These are phyloP conservation scores for Podaxis sp. DNA, from an alignment of 768 basidiomycete species.

Conservation along the genomic window DNA sequence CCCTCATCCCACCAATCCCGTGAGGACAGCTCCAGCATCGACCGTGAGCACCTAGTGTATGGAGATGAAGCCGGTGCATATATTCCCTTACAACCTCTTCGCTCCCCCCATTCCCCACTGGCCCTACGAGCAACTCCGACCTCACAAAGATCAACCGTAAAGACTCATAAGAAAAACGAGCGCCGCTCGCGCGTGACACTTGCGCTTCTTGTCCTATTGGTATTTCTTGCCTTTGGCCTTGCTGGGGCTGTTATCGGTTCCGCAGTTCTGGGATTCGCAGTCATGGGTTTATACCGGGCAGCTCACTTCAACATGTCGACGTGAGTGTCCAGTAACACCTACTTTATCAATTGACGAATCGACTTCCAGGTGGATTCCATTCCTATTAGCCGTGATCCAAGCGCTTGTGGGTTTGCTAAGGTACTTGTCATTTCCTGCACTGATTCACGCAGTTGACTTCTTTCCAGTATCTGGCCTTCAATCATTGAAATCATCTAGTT, in stretches of 20 bases:
- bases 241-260: conserved; percentile 44
- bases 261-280: conserved; percentile 39
- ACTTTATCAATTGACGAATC: neutral
- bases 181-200: conserved; percentile 43
- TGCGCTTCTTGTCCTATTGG: conserved; percentile 40
- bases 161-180: conserved; percentile 27
- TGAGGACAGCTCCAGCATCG: neutral
- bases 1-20: neutral
- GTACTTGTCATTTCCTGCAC: conserved; percentile 16
- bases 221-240: conserved; percentile 36
- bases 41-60: neutral
- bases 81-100: conserved; percentile 10
- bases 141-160: conserved; percentile 13
- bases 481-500: conserved; percentile 40
- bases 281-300: conserved; percentile 40
- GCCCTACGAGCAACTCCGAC: conserved; percentile 13
- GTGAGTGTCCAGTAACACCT: conserved; percentile 23
- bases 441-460: neutral
- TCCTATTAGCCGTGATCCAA: conserved; percentile 38
- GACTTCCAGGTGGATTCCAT: conserved; percentile 39
- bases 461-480: conserved; percentile 37
- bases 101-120: conserved; percentile 1
- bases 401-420: conserved; percentile 38
- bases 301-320: conserved; percentile 48
- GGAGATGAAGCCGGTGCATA: conserved; percentile 11